Evolutionary conservation across 164 flowering plant species (phyloP).

Genomic region (Aristolochia californica): DNA sequence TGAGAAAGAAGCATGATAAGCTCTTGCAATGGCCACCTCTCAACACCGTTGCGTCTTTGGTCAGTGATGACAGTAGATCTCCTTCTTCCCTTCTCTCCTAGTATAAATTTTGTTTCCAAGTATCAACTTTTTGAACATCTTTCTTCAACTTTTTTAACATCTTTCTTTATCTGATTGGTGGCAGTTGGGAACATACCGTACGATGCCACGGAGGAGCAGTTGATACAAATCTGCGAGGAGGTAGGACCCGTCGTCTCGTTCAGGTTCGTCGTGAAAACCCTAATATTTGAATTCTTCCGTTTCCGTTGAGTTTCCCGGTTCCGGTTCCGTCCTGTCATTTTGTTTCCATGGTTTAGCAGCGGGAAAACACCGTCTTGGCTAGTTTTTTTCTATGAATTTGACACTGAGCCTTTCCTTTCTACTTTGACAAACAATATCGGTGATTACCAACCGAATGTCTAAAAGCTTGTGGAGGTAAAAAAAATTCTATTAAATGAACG

Average conservation of each 20-base stretch:
- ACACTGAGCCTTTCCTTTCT: no score
- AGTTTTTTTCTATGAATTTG: no score
- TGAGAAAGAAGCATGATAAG: conserved; percentile 31
- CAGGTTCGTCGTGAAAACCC: conserved; percentile 41
- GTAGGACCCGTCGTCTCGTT: conserved; percentile 98
- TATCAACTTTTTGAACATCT: no score
- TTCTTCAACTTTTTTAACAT: no score
- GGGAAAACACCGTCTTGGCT: no score
- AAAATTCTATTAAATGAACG: no score
- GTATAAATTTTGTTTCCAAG: no score
- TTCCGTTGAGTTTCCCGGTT: background rate
- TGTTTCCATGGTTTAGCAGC: background rate
- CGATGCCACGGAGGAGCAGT: conserved; percentile 96
- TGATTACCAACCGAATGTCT: no score
- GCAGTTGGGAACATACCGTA: conserved; percentile 97
- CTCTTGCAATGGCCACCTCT: conserved; percentile 56
- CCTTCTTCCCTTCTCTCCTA: conserved; percentile 11
- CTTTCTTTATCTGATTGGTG: background rate
- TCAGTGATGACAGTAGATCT: conserved; percentile 12
- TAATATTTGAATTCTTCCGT: background rate
- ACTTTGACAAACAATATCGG: no score
- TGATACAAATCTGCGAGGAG: conserved; percentile 88
- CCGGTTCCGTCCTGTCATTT: background rate
- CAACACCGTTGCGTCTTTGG: conserved; percentile 96
- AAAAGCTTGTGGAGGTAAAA: no score